Base-by-base conservation (phyloP, 495 filamentous ascomycete genomes). In the Aspergillus steynii region DNA sequence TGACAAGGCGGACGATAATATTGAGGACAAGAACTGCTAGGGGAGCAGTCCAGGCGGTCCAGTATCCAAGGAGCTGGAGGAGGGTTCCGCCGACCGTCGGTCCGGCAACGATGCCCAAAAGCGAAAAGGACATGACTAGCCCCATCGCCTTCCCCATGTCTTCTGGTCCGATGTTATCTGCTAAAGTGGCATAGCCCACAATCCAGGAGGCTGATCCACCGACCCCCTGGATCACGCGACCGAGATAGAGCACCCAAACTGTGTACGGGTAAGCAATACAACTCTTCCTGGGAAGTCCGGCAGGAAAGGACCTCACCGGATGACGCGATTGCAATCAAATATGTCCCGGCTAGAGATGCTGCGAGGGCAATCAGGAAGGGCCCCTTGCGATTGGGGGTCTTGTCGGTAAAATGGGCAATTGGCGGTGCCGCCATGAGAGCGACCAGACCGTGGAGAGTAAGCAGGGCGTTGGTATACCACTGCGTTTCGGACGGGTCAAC, bases 401-500 rank as follows among this genome's bases (percentile, higher is more conserved):
- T 68, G 52, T 74, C 71, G 2, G 65, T 68, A n/a, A 71, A 62
- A 59, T 74, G 70, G 0, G 60, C 72, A 51, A 74, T 59, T 37
- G 70, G 34, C 1, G 68, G 68, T n/a, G 55, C 64, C 1, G 63
- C 53, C 5, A 72, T 5, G 0, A 68, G 42, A 14, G 68, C 58
- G 12, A 68, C 49, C 31, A 65, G 50, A 47, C 67, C 69, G 53
- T 66, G 65, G 1, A 58, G 4, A 8, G 67, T 55, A 8, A 72
- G 57, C 3, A 70, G 34, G 4, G 57, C 56, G 15, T 65, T 60
- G 0, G 64, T 71, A 15, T 63, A 48, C 6, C 20, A n/a, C 34
- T 70, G 70, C 3, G 70, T 71, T 20, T 61, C 32, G 1, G 65
- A 63, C 5, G 66, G 60, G 34, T 66, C 63, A 10, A 62, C 55